A percentile compares a stretch with the other conserved stretches of the same genome.
Conservation (phyloP, 495 filamentous ascomycete genomes). For the Astrocystis sublimbata region DNA sequence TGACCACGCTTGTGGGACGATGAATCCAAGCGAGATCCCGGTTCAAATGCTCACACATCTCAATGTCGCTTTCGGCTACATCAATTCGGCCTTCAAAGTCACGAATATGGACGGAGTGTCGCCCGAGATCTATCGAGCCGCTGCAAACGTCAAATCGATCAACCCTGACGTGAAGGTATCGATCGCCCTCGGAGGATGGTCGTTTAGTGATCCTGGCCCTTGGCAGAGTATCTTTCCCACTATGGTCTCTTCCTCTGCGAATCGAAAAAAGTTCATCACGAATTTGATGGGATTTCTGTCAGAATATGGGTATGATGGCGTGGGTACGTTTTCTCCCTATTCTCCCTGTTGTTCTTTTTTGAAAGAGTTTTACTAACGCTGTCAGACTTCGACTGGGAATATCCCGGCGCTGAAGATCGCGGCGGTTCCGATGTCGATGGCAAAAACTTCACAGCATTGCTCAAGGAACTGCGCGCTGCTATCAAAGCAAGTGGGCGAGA, state of each 20-base stretch:
- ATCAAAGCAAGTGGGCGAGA: not conserved
- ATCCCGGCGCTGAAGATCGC: not conserved
- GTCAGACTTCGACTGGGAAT: not conserved
- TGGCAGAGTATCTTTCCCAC: slow-evolving; percentile 39
- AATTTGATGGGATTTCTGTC: not conserved
- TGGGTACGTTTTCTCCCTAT: no score
- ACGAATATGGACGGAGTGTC: slow-evolving; percentile 13
- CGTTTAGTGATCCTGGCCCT: slow-evolving; percentile 43
- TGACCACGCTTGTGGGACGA: not conserved
- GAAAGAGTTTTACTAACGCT: no score
- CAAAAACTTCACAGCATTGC: not conserved
- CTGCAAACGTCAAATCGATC: slow-evolving; percentile 3
- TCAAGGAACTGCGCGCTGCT: not conserved
- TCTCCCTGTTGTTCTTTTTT: no score
- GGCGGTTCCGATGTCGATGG: not conserved
- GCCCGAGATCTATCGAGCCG: not conserved
- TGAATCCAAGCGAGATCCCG: slow-evolving; percentile 9
- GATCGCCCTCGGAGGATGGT: slow-evolving; percentile 50
- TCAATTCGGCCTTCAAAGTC: slow-evolving; percentile 22
- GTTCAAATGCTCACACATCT: slow-evolving; percentile 27
- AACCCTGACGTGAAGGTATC: slow-evolving; percentile 36
- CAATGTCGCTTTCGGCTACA: slow-evolving; percentile 32
- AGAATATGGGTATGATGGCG: no score
- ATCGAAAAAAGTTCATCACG: not conserved
- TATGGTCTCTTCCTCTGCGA: not conserved